Evolutionary conservation across 495 filamentous ascomycete genomes (phyloP).

Genomic region (Cercophora newfieldiana): DNA sequence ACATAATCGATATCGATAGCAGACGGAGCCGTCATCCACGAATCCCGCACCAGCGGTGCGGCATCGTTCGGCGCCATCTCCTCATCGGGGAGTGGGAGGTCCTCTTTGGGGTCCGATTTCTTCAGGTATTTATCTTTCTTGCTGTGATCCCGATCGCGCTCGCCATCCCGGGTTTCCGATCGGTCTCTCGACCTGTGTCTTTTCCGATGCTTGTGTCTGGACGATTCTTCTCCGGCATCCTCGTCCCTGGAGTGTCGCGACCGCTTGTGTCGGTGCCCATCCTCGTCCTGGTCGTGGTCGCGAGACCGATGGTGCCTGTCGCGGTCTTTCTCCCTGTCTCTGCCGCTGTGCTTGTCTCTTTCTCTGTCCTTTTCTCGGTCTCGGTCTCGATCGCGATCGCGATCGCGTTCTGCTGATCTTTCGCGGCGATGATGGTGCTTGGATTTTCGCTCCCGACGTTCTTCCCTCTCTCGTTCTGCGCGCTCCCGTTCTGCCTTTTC

Average conservation of each 20-base stretch:
- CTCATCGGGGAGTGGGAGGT: constrained; percentile 48
- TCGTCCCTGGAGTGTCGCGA: constrained; percentile 46
- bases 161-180: constrained; percentile 19
- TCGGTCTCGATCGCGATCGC: constrained; percentile 38
- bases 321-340: constrained; percentile 39
- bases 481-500: constrained; percentile 52
- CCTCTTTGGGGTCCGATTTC: constrained; percentile 47
- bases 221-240: constrained; percentile 34
- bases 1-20: constrained; percentile 82
- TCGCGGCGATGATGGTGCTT: constrained; percentile 35
- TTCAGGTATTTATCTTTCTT: constrained; percentile 41
- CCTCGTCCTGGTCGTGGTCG: constrained; percentile 39
- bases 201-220: constrained; percentile 22
- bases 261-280: constrained; percentile 47
- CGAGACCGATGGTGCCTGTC: constrained; percentile 39
- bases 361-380: constrained; percentile 31
- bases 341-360: constrained; percentile 26
- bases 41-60: constrained; percentile 57
- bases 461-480: constrained; percentile 34
- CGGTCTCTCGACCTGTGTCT: constrained; percentile 20
- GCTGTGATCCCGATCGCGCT: constrained; percentile 13
- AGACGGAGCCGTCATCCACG: constrained; percentile 92
- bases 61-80: constrained; percentile 37
- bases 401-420: constrained; percentile 12
- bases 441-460: constrained; percentile 45